Evolutionary conservation across 2,329 filamentous ascomycete species (phyloP).

Genomic region (Verticillium zaregamsianum): DNA sequence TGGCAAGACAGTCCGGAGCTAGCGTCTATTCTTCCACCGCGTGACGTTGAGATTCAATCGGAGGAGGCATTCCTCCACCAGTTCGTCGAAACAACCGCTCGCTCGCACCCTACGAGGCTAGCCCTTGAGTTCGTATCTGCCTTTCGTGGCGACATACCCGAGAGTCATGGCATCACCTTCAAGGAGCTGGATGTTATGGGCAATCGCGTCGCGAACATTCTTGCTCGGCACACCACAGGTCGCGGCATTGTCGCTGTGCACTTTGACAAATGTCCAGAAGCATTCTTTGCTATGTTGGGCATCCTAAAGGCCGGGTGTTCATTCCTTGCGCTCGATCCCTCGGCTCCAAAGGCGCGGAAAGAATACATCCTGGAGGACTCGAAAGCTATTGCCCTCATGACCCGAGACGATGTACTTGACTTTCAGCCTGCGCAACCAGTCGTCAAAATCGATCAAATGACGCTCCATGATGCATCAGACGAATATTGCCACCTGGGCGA

Average conservation of each 20-base stretch:
- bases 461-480: constrained; percentile 19
- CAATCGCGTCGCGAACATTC: constrained; percentile 66
- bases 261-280: constrained; percentile 82
- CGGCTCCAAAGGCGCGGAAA: constrained; percentile 68
- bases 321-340: constrained; percentile 76
- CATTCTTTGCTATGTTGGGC: constrained; percentile 76
- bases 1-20: constrained; percentile 29
- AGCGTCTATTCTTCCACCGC: constrained; percentile 64
- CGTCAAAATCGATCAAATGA: constrained; percentile 22
- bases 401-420: constrained; percentile 23
- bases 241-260: constrained; percentile 69
- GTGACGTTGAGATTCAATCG: constrained; percentile 51
- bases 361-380: constrained; percentile 77
- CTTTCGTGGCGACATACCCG: constrained; percentile 40
- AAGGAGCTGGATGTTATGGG: constrained; percentile 64
- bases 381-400: constrained; percentile 57
- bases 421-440: constrained; percentile 27
- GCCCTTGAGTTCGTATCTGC: constrained; percentile 73
- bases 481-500: constrained; percentile 2
- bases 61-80: constrained; percentile 65
- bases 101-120: constrained; percentile 48
- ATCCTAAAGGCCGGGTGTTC: constrained; percentile 78
- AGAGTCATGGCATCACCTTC: constrained; percentile 66
- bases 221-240: constrained; percentile 44
- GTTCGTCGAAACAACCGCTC: constrained; percentile 66